phyloP scores from a whole-genome alignment of 2,329 filamentous ascomycete species.

The Xylariaceae sp. region DNA sequence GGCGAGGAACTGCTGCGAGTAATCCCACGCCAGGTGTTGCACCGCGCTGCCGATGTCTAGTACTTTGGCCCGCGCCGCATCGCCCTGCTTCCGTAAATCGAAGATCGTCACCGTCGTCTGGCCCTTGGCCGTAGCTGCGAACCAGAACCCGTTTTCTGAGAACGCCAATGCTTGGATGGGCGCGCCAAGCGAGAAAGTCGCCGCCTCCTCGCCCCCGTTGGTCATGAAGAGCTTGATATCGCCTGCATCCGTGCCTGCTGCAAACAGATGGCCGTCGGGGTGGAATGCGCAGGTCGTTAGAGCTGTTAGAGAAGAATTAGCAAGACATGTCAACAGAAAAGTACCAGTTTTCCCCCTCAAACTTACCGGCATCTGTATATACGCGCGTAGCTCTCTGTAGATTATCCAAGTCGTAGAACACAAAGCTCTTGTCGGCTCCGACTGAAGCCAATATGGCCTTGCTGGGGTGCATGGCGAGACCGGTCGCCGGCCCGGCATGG shows the following conservation, averaged over 20 bases:
- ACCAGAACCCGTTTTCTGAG: constrained; percentile 96
- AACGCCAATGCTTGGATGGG: constrained; percentile 76
- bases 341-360: not conserved
- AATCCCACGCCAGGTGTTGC: constrained; percentile 80
- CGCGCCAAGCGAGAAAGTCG: constrained; percentile 64
- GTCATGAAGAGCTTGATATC: constrained; percentile 88
- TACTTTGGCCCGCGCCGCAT: constrained; percentile 74
- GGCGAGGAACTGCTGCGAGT: constrained; percentile 88
- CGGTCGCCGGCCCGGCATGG: constrained; percentile 77
- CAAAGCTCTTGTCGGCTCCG: constrained; percentile 86
- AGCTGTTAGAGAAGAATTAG: constrained; percentile 43
- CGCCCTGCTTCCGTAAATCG: constrained; percentile 87
- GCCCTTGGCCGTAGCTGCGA: constrained; percentile 75
- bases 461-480: constrained; percentile 75
- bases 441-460: constrained; percentile 81
- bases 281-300: constrained; percentile 82
- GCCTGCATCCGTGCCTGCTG: constrained; percentile 72
- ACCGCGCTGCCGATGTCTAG: constrained; percentile 79
- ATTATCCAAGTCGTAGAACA: constrained; percentile 74
- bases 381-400: constrained; percentile 70
- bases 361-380: constrained; percentile 74
- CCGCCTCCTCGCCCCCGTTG: constrained; percentile 71
- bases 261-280: constrained; percentile 92
- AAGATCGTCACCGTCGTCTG: constrained; percentile 80
- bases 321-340: not conserved